These are phyloP conservation scores for Escallonia rubra DNA, from an alignment of 129 eudicot genomes.

Conservation along the genomic window DNA sequence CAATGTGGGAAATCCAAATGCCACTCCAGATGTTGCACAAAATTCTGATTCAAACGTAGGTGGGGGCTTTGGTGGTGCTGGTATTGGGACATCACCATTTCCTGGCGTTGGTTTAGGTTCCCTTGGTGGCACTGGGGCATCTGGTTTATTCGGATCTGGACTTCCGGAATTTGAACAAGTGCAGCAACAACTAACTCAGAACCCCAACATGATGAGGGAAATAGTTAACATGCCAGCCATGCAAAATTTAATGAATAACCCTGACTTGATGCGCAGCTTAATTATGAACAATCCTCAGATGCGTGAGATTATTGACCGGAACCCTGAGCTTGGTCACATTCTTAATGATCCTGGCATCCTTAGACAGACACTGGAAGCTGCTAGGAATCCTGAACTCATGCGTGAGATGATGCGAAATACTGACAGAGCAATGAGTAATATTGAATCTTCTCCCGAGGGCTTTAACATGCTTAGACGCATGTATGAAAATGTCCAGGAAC, in stretches of 20 bases:
- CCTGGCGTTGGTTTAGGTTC: slow-evolving; percentile 71
- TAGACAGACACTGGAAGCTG: slow-evolving; percentile 88
- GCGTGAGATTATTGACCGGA: slow-evolving; percentile 79
- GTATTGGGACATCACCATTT: slow-evolving; percentile 54
- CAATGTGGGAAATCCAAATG: slow-evolving; percentile 34
- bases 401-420: slow-evolving; percentile 99
- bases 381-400: slow-evolving; percentile 95
- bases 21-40: slow-evolving; percentile 36
- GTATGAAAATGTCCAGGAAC: slow-evolving; percentile 99
- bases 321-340: slow-evolving; percentile 81
- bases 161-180: slow-evolving; percentile 81
- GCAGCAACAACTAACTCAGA: slow-evolving; percentile 85
- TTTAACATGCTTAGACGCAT: slow-evolving; percentile 95
- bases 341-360: slow-evolving; percentile 66
- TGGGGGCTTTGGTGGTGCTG: slow-evolving; percentile 53
- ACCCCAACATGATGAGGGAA: slow-evolving; percentile 95
- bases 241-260: slow-evolving; percentile 67
- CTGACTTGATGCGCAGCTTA: slow-evolving; percentile 75
- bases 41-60: slow-evolving; percentile 28
- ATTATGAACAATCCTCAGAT: slow-evolving; percentile 92
- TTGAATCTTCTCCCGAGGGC: slow-evolving; percentile 96
- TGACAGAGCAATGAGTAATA: slow-evolving; percentile 95
- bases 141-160: slow-evolving; percentile 71
- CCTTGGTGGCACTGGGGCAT: slow-evolving; percentile 44
- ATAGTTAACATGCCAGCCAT: slow-evolving; percentile 81